These are phyloP conservation scores for Erigeron canadensis DNA, from an alignment of 129 eudicot species.

Conservation along the genomic window DNA sequence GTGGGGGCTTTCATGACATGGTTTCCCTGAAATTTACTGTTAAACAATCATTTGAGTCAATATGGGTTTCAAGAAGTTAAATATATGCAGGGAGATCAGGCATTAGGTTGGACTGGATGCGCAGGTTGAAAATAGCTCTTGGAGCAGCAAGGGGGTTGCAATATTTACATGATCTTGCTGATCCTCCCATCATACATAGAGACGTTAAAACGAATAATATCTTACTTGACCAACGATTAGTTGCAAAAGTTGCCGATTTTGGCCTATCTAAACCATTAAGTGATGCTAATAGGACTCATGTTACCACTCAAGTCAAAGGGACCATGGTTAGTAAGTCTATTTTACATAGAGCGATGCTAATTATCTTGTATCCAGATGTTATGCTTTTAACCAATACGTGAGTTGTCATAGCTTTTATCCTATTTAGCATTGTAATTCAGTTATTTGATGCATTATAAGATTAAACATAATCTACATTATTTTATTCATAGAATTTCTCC, in stretches of 20 bases:
- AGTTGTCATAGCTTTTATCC: too few relatives aligned
- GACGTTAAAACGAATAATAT: conserved; percentile 66
- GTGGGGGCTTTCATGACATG: too few relatives aligned
- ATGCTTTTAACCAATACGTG: background rate
- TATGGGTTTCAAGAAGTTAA: background rate
- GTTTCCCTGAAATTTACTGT: too few relatives aligned
- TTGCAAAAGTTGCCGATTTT: conserved; percentile 73
- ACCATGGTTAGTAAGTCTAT: conserved; percentile 49
- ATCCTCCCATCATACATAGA: conserved; percentile 72
- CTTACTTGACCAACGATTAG: conserved; percentile 56
- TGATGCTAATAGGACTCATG: conserved; percentile 44
- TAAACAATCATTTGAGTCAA: background rate
- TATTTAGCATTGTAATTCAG: too few relatives aligned
- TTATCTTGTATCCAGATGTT: background rate
- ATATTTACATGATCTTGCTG: conserved; percentile 65
- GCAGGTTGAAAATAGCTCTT: conserved; percentile 56
- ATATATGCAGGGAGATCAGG: conserved; percentile 49
- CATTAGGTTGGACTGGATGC: conserved; percentile 51
- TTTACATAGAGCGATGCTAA: background rate
- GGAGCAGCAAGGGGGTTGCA: conserved; percentile 72
- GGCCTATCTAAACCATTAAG: conserved; percentile 55
- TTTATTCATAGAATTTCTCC: background rate
- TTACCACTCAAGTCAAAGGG: conserved; percentile 73
- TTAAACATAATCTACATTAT: background rate
- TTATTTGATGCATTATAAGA: background rate